Base-by-base conservation (phyloP, 495 filamentous ascomycete species). In the Oidiodendron maius region DNA sequence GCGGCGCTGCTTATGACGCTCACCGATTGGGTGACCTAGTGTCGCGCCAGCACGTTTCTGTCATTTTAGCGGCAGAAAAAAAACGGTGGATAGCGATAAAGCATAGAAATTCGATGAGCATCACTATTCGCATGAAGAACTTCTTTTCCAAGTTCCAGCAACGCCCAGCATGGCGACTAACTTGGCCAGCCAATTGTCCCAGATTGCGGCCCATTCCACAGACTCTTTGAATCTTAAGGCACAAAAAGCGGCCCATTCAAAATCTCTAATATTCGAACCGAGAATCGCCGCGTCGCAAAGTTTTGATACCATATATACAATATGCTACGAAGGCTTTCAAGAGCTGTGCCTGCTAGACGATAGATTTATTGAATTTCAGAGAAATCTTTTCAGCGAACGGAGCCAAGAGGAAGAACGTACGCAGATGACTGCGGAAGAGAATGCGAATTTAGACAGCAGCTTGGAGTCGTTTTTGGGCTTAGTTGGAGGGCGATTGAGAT, bases 201-300 rank as follows among this genome's bases (percentile, higher is more conserved):
- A 84, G 61, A 86, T 93, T 57, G 82, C 87, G 50, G 77, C 80
- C 48, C 82, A 82, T 56, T 87, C 86, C 46, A 85, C 83, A 43
- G 80, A 83, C 66, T 77, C 82, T 35, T 78, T 97, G 48, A 85
- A 97, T 60, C 79, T 94, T 39, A 94, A 95, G 62, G 85, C 87
- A 41, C 86, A 96, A 66, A 90, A 88, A 65, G 73, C 84, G 32
- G 76, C 86, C 21, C 91, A 97, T 70, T 88, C 87, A 40, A 86
- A 93, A 58, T 97, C 93, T 13, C 64, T 99, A 44, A 83, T 99
- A 45, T 99, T 90, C 65, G 89, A 94, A 57, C 77, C 81, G 32
- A 76, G 80, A 57, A 74, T 86, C 52, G 94, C 93, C 26, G 82
- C 83, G 11, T 77, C 79, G 20, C 93, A 99, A 64, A 87, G 83